Base-by-base conservation (phyloP, 805 yeast species). In the Wickerhamiella brachini region DNA sequence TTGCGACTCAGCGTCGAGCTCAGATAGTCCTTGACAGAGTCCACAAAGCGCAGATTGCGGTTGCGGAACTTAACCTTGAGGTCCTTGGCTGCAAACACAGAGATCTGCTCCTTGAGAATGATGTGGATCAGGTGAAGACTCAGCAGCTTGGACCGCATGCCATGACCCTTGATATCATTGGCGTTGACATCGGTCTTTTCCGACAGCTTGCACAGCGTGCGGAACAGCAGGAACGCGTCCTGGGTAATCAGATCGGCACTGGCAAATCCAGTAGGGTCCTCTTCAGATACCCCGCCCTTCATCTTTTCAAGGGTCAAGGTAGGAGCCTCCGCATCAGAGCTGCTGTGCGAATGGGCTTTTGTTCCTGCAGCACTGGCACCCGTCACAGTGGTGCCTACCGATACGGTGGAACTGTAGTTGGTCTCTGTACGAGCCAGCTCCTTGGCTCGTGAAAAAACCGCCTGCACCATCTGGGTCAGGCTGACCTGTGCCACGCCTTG, bases 401-500 rank as follows among this genome's bases (percentile, higher is more conserved):
- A 44, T n/a, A 17, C 41, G 9, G 41, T 10, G 21, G 15, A 8
- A 12, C 44, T 44, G 41, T 13, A 13, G 22, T 24, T 13, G 4
- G 41, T 37, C 13, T 45, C 48, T 3, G 41, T 7, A 7, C 24
- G 26, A 15, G 47, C 39, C 21, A 52, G 49, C 7, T 22, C 37
- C 48, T 73, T 75, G 43, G 79, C 78, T 55, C 93, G 78, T 55
- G 85, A 95, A 68, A 87, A 93, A 10, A 89, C 82, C 8, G 85
- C 80, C 51, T 81, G 80, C 21, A 93, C 86, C 60, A 90, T 83
- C 68, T 93, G 99, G 2, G 94, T 85, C 57, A 93, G 73, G 7
- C 93, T 83, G 1, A 95, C 97, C 70, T 94, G 97, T 0, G 98
- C 97, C 53, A 89, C 81, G 1, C 88, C 85, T 68, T 93, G 98